A percentile compares a stretch with the other conserved stretches of the same genome.
phyloP scores from a whole-genome alignment of 345 rosid species.

The Melaleuca alternifolia region DNA sequence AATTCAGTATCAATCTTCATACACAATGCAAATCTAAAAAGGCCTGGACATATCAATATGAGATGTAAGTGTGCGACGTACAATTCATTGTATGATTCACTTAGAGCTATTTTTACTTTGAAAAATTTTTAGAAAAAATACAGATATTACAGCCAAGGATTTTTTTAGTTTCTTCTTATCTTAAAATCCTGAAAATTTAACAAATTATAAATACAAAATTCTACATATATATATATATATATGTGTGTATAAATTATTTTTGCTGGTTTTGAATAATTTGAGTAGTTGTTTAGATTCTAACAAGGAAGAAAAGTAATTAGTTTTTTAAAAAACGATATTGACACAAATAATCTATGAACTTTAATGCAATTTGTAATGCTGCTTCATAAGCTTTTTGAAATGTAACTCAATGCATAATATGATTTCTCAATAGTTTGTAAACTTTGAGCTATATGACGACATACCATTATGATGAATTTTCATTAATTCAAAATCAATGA shows the following conservation, averaged over 20 bases:
- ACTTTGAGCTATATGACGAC: too few relatives aligned
- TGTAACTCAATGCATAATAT: too few relatives aligned
- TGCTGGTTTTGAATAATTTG: not conserved
- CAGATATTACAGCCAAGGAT: rapidly evolving
- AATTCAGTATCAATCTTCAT: not conserved
- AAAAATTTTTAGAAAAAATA: not conserved
- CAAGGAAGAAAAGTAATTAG: not conserved
- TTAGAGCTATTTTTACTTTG: not conserved
- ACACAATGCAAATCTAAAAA: rapidly evolving
- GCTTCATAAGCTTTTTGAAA: too few relatives aligned
- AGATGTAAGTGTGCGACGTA: not conserved
- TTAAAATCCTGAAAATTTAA: not conserved
- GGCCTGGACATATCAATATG: not conserved
- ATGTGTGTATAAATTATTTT: not conserved
- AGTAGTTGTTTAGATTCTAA: not conserved
- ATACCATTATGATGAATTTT: too few relatives aligned
- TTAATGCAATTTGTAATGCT: too few relatives aligned
- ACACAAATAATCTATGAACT: too few relatives aligned
- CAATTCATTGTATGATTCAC: not conserved
- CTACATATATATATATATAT: not conserved
- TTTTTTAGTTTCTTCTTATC: not conserved
- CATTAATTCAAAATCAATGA: too few relatives aligned
- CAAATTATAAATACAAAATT: not conserved
- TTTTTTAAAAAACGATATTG: not conserved
- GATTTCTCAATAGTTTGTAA: too few relatives aligned